Conservation (phyloP, 2,329 filamentous ascomycete species). For the Aspergillus sp. region DNA sequence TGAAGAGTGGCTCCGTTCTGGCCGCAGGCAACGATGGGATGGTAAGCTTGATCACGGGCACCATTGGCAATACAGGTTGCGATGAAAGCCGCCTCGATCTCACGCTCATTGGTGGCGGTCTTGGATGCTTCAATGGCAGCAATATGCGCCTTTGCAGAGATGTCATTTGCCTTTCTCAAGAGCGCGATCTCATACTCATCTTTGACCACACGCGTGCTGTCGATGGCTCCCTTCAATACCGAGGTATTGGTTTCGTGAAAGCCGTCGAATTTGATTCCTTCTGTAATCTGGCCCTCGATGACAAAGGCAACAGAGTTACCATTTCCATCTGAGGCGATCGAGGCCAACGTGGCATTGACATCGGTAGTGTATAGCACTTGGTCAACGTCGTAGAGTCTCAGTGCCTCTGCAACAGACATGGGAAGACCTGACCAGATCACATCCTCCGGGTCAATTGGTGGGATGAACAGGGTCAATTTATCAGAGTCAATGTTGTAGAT, state of each 20-base stretch:
- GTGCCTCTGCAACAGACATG: conserved; percentile 72
- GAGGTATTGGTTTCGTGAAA: conserved; percentile 66
- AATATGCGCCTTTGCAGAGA: conserved; percentile 76
- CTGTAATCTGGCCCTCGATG: conserved; percentile 75
- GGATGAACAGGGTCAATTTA: conserved; percentile 84
- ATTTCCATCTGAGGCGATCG: conserved; percentile 38
- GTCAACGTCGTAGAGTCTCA: conserved; percentile 78
- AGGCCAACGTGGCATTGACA: conserved; percentile 71
- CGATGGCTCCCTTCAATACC: conserved; percentile 69
- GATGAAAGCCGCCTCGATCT: conserved; percentile 78
- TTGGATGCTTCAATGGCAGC: conserved; percentile 67
- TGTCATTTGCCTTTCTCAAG: conserved; percentile 76
- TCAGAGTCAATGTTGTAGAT: conserved; percentile 75
- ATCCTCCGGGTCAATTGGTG: conserved; percentile 78
- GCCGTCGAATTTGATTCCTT: conserved; percentile 68
- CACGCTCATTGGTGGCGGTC: conserved; percentile 71
- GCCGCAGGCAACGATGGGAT: conserved; percentile 83
- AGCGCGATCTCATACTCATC: conserved; percentile 81
- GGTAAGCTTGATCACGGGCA: conserved; percentile 79
- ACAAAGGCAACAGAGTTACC: conserved; percentile 65
- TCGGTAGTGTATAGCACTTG: conserved; percentile 71
- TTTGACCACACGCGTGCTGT: conserved; percentile 79
- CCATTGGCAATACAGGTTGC: conserved; percentile 70
- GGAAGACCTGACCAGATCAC: conserved; percentile 95
- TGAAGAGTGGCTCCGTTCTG: conserved; percentile 82